phyloP scores from a whole-genome alignment of 345 rosid species.

The Limnanthes douglasii region DNA sequence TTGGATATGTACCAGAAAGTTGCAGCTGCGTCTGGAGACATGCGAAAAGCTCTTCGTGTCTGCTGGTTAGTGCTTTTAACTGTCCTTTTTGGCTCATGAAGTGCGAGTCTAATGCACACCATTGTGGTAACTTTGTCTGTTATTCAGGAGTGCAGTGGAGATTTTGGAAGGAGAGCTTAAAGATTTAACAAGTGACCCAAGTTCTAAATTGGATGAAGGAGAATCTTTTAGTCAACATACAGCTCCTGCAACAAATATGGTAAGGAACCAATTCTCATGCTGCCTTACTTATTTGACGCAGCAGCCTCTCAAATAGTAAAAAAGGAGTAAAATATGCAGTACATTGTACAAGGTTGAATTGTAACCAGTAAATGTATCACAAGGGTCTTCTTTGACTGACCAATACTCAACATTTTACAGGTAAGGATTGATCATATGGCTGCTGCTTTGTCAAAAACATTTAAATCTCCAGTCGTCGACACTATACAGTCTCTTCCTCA shows the following conservation, averaged over 20 bases:
- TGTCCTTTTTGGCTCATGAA: constrained; percentile 1
- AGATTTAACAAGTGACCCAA: constrained; percentile 23
- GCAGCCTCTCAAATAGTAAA: too few relatives aligned
- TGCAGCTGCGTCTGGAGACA: constrained; percentile 92
- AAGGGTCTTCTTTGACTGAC: too few relatives aligned
- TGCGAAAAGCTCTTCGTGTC: constrained; percentile 81
- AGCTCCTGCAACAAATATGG: constrained; percentile 17
- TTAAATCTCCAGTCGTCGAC: constrained; percentile 61
- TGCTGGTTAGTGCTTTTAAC: constrained; percentile 45
- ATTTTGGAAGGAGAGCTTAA: constrained; percentile 53
- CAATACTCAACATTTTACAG: too few relatives aligned
- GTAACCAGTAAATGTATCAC: too few relatives aligned
- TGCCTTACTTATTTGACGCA: constrained; percentile 1
- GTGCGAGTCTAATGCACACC: background rate
- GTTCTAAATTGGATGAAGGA: too few relatives aligned
- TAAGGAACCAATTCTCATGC: constrained; percentile 21
- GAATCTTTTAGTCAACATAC: too few relatives aligned
- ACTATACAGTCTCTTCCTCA: constrained; percentile 88
- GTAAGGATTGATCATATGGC: constrained; percentile 80
- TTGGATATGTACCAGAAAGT: constrained; percentile 46
- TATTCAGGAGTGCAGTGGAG: constrained; percentile 65
- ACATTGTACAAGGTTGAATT: too few relatives aligned
- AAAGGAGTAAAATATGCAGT: too few relatives aligned
- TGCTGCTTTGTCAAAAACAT: constrained; percentile 71
- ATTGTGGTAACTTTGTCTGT: background rate